These are phyloP conservation scores for Lippia alba DNA, from an alignment of 305 asterid genomes.

Conservation along the genomic window DNA sequence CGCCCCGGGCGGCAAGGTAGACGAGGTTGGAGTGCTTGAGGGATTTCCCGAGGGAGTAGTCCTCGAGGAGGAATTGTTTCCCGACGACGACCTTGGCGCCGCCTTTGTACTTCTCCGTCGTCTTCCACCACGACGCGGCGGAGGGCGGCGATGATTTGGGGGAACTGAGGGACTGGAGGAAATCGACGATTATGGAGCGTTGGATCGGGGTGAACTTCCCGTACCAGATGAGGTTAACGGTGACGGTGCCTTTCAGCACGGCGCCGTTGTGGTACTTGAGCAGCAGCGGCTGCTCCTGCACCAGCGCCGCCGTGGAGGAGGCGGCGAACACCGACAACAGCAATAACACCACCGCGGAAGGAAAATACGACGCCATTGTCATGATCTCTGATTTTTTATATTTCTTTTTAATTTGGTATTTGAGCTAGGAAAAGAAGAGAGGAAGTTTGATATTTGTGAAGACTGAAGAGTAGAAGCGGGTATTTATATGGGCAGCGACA, in stretches of 20 bases:
- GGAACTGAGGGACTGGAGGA: conserved; percentile 63
- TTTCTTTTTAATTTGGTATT: background rate
- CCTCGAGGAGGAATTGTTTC: conserved; percentile 62
- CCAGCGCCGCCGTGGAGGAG: conserved; percentile 58
- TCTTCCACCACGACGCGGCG: conserved; percentile 72
- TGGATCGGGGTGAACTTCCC: conserved; percentile 78
- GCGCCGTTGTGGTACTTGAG: conserved; percentile 83
- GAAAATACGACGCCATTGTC: conserved; percentile 43
- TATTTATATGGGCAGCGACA: conserved; percentile 41
- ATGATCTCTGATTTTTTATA: no score
- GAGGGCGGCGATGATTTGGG: conserved; percentile 48
- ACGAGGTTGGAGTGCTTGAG: conserved; percentile 58
- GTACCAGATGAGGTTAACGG: conserved; percentile 86
- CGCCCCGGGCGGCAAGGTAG: conserved; percentile 69
- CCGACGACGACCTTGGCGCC: conserved; percentile 58
- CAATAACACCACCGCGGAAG: conserved; percentile 27
- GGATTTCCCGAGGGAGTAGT: conserved; percentile 59
- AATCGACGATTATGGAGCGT: conserved; percentile 75
- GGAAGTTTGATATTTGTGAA: background rate
- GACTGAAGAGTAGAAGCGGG: background rate
- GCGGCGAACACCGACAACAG: background rate
- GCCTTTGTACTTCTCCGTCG: conserved; percentile 77
- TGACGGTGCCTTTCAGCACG: conserved; percentile 70
- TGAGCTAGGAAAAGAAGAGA: background rate
- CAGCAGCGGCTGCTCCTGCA: conserved; percentile 67